Evolutionary conservation across 192 early-diverging fungal genomes (phyloP).

Genomic region (Cladochytrium replicatum): DNA sequence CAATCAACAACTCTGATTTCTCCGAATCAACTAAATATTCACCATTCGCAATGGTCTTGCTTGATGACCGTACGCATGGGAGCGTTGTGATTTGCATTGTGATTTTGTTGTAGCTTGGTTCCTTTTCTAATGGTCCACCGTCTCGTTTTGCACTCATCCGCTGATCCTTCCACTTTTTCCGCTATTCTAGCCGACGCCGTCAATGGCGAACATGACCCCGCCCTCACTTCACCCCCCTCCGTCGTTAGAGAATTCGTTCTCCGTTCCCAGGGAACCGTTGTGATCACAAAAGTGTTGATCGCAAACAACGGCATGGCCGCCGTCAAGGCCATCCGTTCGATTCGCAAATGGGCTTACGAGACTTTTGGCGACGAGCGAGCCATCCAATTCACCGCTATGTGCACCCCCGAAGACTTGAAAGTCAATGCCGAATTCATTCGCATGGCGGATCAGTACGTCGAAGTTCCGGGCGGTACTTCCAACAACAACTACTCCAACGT

Average conservation of each 20-base stretch:
- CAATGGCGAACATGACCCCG: too few species aligned
- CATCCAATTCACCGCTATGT: conserved; percentile 85
- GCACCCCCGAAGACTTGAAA: conserved; percentile 80
- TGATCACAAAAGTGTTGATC: conserved; percentile 81
- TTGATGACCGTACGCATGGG: too few species aligned
- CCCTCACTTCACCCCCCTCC: too few species aligned
- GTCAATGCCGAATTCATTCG: conserved; percentile 88
- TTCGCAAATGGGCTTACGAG: conserved; percentile 86
- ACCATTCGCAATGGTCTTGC: too few species aligned
- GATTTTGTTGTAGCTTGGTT: too few species aligned
- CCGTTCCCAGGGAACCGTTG: conserved; percentile 52
- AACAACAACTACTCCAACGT: conserved; percentile 93
- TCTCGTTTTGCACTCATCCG: too few species aligned
- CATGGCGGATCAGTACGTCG: conserved; percentile 87
- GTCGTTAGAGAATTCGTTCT: conserved; percentile 12
- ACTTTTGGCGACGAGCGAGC: conserved; percentile 81
- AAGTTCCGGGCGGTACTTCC: conserved; percentile 83
- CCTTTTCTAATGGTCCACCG: too few species aligned
- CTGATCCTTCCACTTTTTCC: too few species aligned
- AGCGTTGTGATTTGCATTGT: too few species aligned
- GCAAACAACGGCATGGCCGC: conserved; percentile 91
- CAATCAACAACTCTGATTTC: too few species aligned
- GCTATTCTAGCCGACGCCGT: too few species aligned
- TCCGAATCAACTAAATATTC: too few species aligned
- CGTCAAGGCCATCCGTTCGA: conserved; percentile 81